These are phyloP conservation scores for Aurantiochytrium sp. DNA, from an alignment of 108 stramenopile genomes.

Conservation along the genomic window DNA sequence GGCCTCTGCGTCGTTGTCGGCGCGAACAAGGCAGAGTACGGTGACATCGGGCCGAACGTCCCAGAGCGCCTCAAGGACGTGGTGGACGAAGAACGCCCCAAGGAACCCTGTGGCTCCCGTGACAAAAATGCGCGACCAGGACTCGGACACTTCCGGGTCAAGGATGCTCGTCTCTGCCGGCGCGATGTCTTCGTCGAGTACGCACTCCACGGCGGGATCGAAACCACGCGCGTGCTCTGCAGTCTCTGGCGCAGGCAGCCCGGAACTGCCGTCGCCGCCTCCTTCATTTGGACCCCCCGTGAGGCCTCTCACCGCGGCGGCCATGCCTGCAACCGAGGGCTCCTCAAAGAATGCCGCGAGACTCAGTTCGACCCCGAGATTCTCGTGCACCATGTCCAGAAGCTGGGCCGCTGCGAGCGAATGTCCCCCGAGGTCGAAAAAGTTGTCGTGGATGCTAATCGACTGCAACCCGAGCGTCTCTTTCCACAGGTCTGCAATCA, in stretches of 20 bases:
- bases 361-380: not conserved
- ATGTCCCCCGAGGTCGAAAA: slow-evolving; percentile 20
- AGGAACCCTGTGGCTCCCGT: not conserved
- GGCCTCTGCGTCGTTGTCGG: not conserved
- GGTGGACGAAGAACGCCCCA: not conserved
- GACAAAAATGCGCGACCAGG: not conserved
- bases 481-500: not conserved
- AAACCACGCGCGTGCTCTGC: not conserved
- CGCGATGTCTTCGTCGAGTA: not conserved
- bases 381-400: not conserved
- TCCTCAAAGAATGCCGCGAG: not conserved
- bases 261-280: not conserved
- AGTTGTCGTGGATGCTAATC: slow-evolving; percentile 28
- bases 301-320: not conserved
- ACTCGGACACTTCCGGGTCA: not conserved
- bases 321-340: not conserved
- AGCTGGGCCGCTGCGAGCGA: slow-evolving; percentile 18
- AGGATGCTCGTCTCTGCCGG: not conserved
- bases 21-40: not conserved
- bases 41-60: not conserved
- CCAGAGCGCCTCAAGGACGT: not conserved
- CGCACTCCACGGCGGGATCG: not conserved
- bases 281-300: not conserved
- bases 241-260: not conserved
- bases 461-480: slow-evolving; percentile 1